Evolutionary conservation across 2,329 filamentous ascomycete species (phyloP).

Genomic region (Penicillium sp.): DNA sequence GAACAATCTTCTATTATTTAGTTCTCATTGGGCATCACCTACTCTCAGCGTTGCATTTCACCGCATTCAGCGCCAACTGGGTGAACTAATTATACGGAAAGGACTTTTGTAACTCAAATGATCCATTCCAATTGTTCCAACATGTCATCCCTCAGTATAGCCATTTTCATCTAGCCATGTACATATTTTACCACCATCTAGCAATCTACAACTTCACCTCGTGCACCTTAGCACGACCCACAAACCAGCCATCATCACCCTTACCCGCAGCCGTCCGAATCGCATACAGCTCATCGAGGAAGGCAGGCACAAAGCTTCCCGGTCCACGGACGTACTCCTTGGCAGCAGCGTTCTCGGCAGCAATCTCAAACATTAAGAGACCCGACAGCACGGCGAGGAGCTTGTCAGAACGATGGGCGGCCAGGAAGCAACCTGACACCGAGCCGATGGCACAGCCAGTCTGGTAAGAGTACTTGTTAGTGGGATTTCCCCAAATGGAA

Average conservation of each 20-base stretch:
- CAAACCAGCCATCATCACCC: slow-evolving; percentile 44
- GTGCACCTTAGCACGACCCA: slow-evolving; percentile 45
- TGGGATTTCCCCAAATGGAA: not conserved
- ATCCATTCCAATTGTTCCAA: too few relatives aligned
- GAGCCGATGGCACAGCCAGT: slow-evolving; percentile 88
- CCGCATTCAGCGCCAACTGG: not conserved
- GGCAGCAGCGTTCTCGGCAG: slow-evolving; percentile 69
- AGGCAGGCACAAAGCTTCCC: slow-evolving; percentile 83
- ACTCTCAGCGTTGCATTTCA: not conserved
- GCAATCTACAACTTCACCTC: slow-evolving; percentile 37
- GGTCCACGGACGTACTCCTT: slow-evolving; percentile 73
- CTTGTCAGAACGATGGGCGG: slow-evolving; percentile 67
- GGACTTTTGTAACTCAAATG: too few relatives aligned
- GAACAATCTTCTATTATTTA: not conserved
- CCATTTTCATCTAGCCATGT: slow-evolving; percentile 12
- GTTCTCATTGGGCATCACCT: not conserved
- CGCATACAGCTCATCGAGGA: slow-evolving; percentile 73
- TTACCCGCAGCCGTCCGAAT: slow-evolving; percentile 44
- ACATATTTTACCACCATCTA: slow-evolving; percentile 1
- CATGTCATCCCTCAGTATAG: not conserved
- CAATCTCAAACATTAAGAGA: slow-evolving; percentile 77
- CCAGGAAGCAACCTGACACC: slow-evolving; percentile 75
- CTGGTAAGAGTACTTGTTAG: slow-evolving; percentile 30
- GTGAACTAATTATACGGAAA: too few relatives aligned
- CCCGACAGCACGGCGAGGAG: slow-evolving; percentile 76